Evolutionary conservation across 495 filamentous ascomycete species (phyloP).

Genomic region (Daldinia childiae): DNA sequence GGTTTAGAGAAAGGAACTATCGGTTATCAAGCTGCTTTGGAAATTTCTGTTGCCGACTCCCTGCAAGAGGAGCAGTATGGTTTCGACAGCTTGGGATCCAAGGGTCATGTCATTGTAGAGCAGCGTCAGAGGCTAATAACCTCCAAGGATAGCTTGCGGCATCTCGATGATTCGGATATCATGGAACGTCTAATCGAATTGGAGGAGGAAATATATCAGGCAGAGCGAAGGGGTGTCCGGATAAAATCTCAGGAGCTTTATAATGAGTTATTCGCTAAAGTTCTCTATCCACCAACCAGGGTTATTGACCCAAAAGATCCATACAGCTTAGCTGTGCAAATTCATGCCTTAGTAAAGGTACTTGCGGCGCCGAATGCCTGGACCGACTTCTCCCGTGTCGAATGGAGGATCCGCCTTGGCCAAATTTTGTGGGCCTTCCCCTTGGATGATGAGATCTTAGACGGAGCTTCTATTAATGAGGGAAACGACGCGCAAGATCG

Average conservation of each 20-base stretch:
- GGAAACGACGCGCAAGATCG: conserved; percentile 55
- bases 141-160: conserved; percentile 59
- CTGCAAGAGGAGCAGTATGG: conserved; percentile 63
- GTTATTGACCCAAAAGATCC: conserved; percentile 66
- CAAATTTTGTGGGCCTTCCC: conserved; percentile 80
- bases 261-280: conserved; percentile 66
- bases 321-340: conserved; percentile 68
- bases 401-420: conserved; percentile 83
- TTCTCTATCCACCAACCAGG: conserved; percentile 66
- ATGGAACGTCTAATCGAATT: conserved; percentile 62
- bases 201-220: conserved; percentile 56
- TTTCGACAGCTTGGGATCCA: conserved; percentile 55
- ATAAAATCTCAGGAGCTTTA: conserved; percentile 61
- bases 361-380: conserved; percentile 68
- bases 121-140: conserved; percentile 60
- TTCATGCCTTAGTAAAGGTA: conserved; percentile 64
- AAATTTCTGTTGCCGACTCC: conserved; percentile 71
- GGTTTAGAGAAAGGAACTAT: conserved; percentile 77
- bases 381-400: conserved; percentile 80
- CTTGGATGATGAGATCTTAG: conserved; percentile 61
- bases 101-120: conserved; percentile 54
- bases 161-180: conserved; percentile 60
- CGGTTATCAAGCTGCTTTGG: conserved; percentile 77
- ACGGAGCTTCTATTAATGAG: conserved; percentile 52
- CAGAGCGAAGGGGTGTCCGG: conserved; percentile 47